Evolutionary conservation across 345 rosid species (phyloP).

Genomic region (Iberis pinnata): DNA sequence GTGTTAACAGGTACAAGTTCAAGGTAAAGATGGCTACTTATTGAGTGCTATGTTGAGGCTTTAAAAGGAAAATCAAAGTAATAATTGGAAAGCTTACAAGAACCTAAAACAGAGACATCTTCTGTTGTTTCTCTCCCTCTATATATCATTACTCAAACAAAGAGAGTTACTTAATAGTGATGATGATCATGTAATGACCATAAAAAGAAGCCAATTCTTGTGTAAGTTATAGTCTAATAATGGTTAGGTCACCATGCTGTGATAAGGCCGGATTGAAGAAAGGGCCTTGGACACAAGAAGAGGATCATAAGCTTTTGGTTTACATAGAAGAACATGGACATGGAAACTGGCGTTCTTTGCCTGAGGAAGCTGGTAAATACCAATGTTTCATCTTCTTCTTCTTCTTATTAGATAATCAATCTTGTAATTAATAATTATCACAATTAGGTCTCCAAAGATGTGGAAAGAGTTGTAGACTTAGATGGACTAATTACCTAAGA

Average conservation of each 20-base stretch:
- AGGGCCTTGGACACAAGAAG: conserved; percentile 98
- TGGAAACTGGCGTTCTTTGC: conserved; percentile 94
- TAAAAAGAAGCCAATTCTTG: conserved; percentile 4
- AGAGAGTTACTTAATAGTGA: conserved; percentile 19
- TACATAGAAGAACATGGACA: conserved; percentile 88
- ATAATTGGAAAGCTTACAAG: too few relatives aligned
- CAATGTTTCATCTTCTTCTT: not conserved
- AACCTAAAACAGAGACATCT: conserved; percentile 11
- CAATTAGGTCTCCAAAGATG: conserved; percentile 89
- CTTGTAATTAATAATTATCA: too few relatives aligned
- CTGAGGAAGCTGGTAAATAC: conserved; percentile 66
- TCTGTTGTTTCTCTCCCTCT: conserved; percentile 28
- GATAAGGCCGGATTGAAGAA: conserved; percentile 84
- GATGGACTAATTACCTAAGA: conserved; percentile 93
- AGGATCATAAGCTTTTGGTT: conserved; percentile 86
- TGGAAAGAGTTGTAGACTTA: conserved; percentile 87
- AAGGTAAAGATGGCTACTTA: too few relatives aligned
- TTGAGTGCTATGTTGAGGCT: too few relatives aligned
- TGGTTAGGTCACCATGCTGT: conserved; percentile 78
- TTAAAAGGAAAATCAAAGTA: too few relatives aligned
- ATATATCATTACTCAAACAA: conserved; percentile 26
- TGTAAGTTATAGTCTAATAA: conserved; percentile 30
- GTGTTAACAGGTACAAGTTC: too few relatives aligned
- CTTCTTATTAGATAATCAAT: not conserved
- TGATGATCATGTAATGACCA: not conserved